Conservation (phyloP, 352 stramenopile genomes). For the Phytopythium ostracodes region DNA sequence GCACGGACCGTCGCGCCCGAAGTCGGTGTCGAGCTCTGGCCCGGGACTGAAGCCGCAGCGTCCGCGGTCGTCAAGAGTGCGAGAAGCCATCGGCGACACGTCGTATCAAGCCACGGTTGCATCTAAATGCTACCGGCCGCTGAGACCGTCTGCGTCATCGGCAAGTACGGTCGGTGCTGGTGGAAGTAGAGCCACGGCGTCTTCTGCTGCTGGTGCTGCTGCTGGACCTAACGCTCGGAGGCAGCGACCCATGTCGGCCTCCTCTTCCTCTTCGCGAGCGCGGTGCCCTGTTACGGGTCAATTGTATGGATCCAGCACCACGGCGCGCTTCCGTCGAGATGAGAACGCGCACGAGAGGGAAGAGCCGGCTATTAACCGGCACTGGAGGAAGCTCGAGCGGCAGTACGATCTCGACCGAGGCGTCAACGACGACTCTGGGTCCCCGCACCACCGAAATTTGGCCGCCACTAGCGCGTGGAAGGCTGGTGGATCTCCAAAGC, state of each 20-base stretch:
- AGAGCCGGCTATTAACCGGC: conserved; percentile 25
- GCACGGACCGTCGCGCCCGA: conserved; percentile 2
- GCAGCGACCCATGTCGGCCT: conserved; percentile 29
- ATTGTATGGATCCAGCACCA: conserved; percentile 3
- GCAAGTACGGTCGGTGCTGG: not conserved
- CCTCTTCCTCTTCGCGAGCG: conserved; percentile 6
- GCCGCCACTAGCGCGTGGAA: not conserved
- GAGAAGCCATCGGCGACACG: conserved; percentile 18
- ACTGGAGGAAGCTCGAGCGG: conserved; percentile 39
- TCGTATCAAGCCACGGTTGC: conserved; percentile 63
- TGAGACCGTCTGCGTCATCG: conserved; percentile 34
- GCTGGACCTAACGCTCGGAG: conserved; percentile 14
- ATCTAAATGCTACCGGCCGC: conserved; percentile 56
- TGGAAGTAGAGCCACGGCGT: conserved; percentile 9
- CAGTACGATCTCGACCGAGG: conserved; percentile 22
- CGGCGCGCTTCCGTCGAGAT: conserved; percentile 4
- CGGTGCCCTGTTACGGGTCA: not conserved
- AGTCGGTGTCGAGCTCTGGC: not conserved
- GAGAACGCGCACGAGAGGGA: not conserved
- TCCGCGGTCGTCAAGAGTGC: conserved; percentile 4
- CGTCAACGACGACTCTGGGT: not conserved
- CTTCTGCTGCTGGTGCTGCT: not conserved
- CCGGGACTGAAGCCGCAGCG: conserved; percentile 15
- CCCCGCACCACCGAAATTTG: not conserved
- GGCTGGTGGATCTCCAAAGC: not conserved